phyloP scores from a whole-genome alignment of 139 green algal species.

The Tetradesmus lagerheimii region DNA sequence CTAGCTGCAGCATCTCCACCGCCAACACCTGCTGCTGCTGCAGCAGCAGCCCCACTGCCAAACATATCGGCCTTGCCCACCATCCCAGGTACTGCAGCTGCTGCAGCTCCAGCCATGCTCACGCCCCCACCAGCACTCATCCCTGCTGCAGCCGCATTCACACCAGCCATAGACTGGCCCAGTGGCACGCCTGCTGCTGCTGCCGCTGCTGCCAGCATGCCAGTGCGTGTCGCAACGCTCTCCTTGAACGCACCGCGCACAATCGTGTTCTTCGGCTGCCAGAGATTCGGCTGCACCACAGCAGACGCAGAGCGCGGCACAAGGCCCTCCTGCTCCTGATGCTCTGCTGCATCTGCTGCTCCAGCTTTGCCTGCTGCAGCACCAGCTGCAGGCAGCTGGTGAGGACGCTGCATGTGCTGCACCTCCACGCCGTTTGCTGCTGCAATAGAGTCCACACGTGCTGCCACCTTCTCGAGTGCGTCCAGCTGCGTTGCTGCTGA shows the following conservation, averaged over 20 bases:
- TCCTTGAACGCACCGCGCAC: slow-evolving; percentile 58
- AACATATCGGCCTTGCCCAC: neutral
- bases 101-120: neutral
- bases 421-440: slow-evolving; percentile 20
- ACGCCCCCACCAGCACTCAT: no score
- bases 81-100: slow-evolving; percentile 3
- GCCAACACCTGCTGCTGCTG: neutral
- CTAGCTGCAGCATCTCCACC: neutral
- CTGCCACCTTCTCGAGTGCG: slow-evolving; percentile 63
- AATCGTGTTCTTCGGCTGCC: slow-evolving; percentile 67
- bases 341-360: neutral
- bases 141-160: slow-evolving; percentile 48
- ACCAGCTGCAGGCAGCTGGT: slow-evolving; percentile 43
- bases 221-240: slow-evolving; percentile 11
- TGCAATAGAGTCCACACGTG: slow-evolving; percentile 41
- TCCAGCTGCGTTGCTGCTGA: slow-evolving; percentile 62
- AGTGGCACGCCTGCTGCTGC: neutral
- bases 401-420: slow-evolving; percentile 6
- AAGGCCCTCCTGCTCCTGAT: neutral
- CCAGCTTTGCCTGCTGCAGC: slow-evolving; percentile 10
- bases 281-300: slow-evolving; percentile 42
- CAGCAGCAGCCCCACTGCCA: neutral
- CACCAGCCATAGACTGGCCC: slow-evolving; percentile 12
- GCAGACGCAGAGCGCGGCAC: slow-evolving; percentile 31
- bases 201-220: neutral